A percentile compares a stretch with the other conserved stretches of the same genome.
Evolutionary conservation across 257 asterid species (phyloP).

Genomic region (Euphrasia confusa): DNA sequence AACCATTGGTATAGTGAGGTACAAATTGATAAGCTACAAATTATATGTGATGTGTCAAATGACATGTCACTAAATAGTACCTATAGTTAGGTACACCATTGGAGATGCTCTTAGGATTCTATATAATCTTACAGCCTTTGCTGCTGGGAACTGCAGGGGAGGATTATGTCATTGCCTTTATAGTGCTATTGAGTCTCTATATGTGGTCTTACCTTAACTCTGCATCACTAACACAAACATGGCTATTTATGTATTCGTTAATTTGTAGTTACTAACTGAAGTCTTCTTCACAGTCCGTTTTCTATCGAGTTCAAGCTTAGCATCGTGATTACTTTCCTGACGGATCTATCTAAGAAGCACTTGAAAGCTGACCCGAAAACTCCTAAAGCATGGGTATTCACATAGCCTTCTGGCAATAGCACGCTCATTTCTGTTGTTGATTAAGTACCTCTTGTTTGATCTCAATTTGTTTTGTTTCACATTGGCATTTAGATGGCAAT

Average conservation of each 20-base stretch:
- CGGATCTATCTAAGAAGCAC: constrained; percentile 47
- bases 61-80: too few relatives aligned
- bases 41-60: too few relatives aligned
- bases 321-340: constrained; percentile 53
- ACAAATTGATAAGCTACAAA: too few relatives aligned
- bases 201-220: too few relatives aligned
- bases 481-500: constrained; percentile 45
- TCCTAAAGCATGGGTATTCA: constrained; percentile 58
- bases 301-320: constrained; percentile 74
- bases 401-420: constrained; percentile 12
- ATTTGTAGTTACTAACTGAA: constrained; percentile 11
- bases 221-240: too few relatives aligned
- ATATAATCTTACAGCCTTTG: too few relatives aligned
- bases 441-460: neutral
- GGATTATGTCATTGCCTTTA: too few relatives aligned
- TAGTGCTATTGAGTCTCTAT: too few relatives aligned
- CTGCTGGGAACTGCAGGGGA: too few relatives aligned
- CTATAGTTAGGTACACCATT: too few relatives aligned
- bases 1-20: too few relatives aligned
- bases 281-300: constrained; percentile 55
- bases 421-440: neutral
- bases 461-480: constrained; percentile 10
- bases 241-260: neutral
- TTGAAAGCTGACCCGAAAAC: constrained; percentile 41
- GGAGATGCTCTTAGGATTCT: too few relatives aligned